Conservation (phyloP, 495 filamentous ascomycete genomes). For the Penicillium paxilli region DNA sequence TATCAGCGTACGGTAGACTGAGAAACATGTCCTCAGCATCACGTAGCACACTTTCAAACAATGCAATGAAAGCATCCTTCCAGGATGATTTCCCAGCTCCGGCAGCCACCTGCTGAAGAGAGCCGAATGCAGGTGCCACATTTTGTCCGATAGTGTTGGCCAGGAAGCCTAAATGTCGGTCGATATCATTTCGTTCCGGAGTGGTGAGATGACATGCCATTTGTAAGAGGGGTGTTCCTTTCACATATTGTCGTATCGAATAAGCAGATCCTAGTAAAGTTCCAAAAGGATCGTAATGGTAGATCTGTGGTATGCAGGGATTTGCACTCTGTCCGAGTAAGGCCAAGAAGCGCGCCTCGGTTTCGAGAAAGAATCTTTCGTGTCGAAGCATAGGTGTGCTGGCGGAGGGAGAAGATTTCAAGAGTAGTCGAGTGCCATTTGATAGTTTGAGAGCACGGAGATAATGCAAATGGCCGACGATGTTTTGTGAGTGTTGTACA, state of each 20-base stretch:
- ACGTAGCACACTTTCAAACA: slow-evolving; percentile 63
- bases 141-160: slow-evolving; percentile 37
- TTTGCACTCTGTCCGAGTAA: slow-evolving; percentile 45
- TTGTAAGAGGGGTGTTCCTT: slow-evolving; percentile 45
- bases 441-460: slow-evolving; percentile 54
- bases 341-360: slow-evolving; percentile 55
- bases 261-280: slow-evolving; percentile 42
- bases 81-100: slow-evolving; percentile 55
- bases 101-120: slow-evolving; percentile 46
- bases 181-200: slow-evolving; percentile 43
- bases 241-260: slow-evolving; percentile 49
- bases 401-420: slow-evolving; percentile 54
- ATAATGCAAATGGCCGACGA: slow-evolving; percentile 52
- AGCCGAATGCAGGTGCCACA: slow-evolving; percentile 49
- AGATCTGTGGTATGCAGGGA: slow-evolving; percentile 50
- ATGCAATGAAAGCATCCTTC: slow-evolving; percentile 57
- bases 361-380: slow-evolving; percentile 55
- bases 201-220: slow-evolving; percentile 35
- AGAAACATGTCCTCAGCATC: slow-evolving; percentile 73
- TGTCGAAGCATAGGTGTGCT: slow-evolving; percentile 56
- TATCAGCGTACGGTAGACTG: slow-evolving; percentile 62
- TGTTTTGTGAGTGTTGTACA: slow-evolving; percentile 44
- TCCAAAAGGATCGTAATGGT: slow-evolving; percentile 49
- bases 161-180: slow-evolving; percentile 38
- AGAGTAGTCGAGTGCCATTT: slow-evolving; percentile 51